Evolutionary conservation across 1,284 basidiomycete species (phyloP).

Genomic region (Tylopilus sp.): DNA sequence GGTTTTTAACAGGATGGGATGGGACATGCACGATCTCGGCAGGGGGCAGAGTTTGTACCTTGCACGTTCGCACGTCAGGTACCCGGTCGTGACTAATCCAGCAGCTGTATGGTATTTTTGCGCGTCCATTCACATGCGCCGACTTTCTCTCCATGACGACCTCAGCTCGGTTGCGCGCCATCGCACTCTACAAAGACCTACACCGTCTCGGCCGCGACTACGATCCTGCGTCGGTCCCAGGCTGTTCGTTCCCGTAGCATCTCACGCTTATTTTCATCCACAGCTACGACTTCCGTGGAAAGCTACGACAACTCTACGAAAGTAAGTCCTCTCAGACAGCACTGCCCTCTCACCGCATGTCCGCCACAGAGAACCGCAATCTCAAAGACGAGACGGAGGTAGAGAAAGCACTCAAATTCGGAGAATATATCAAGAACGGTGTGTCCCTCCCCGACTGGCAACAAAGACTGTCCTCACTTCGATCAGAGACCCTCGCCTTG

Average conservation of each 20-base stretch:
- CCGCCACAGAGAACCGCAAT: constrained; percentile 60
- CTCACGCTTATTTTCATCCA: constrained; percentile 26
- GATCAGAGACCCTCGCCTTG: constrained; percentile 77
- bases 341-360: background rate
- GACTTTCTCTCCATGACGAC: constrained; percentile 33
- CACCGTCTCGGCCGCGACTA: constrained; percentile 75
- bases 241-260: constrained; percentile 10
- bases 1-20: constrained; percentile 11
- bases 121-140: background rate
- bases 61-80: constrained; percentile 19
- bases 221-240: constrained; percentile 60
- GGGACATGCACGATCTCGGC: background rate
- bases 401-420: constrained; percentile 73
- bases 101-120: too few relatives aligned
- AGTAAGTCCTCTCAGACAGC: constrained; percentile 41
- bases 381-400: constrained; percentile 71
- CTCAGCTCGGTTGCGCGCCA: constrained; percentile 50
- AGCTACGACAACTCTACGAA: constrained; percentile 66
- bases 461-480: constrained; percentile 1
- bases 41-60: constrained; percentile 18
- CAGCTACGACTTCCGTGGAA: constrained; percentile 74
- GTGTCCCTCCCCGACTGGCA: constrained; percentile 24
- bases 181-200: constrained; percentile 74
- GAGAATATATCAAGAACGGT: constrained; percentile 90
- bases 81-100: background rate